Evolutionary conservation across 768 basidiomycete species (phyloP), one percentile per base, ranked within the genome.

Genomic region (Pleurotus sapidus): DNA sequence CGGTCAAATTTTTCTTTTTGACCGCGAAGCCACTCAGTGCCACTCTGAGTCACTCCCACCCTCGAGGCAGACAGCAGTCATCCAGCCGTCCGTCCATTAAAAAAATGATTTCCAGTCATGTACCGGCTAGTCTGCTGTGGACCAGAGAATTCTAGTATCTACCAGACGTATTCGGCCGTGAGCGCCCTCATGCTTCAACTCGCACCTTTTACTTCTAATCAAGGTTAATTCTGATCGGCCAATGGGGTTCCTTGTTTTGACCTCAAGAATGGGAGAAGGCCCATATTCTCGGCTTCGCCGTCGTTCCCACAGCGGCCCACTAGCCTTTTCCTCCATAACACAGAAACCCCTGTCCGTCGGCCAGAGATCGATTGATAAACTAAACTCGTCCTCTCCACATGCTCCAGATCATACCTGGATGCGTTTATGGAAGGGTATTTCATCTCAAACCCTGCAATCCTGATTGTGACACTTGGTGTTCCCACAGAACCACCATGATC

Each of bases 151-250:
- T 56, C 48, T 46, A 49, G 57, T 53, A 63, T 57, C 60, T 64
- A 49, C 57, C 60, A 58, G 59, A 66, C 66, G 56, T 58, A 64
- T 67, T 59, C 58, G 67, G 68, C 38, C 48, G 57, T 58, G 60
- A 57, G 60, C 64, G 63, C 65, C 67, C 68, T 63, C 63, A 64
- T 64, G 62, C 61, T 49, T 64, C 9, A 34, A 15, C 42, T 64
- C 66, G 59, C 70, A 67, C 67, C 66, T 59, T 63, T 65, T 68
- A 48, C n/a, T 48, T 48, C 46, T 48, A 48, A 48, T 50, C 27
- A 50, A 50, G 49, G 51, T 42, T 54, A 67, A 69, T 67, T 68
- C 65, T 66, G 67, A 68, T 69, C 63, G 66, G 40, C 63, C 65
- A 70, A 69, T 69, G 67, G 66, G n/a, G 42, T 51, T 40, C 45